Evolutionary conservation across 768 basidiomycete species (phyloP), one percentile per base, ranked within the genome.

Genomic region (Infundibulicybe gibba): DNA sequence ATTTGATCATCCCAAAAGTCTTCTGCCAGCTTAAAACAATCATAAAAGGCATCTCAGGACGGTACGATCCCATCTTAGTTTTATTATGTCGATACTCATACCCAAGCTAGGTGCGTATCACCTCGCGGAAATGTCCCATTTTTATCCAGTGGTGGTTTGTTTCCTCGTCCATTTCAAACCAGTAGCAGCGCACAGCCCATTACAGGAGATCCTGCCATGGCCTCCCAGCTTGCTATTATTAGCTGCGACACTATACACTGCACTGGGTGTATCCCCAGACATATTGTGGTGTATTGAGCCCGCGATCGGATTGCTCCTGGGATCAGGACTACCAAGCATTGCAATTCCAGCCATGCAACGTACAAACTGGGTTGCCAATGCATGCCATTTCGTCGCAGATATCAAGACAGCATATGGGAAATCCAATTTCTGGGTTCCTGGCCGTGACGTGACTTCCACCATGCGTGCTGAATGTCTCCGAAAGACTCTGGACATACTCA

Each of bases 161-260:
- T 8, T 25, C 25, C 8, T 25, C 8, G 8, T 8, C 25, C 25
- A 8, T 8, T 25, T 25, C 8, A 3, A 25, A 12, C 40, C 44
- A 31, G 57, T 50, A 3, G 43, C 56, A 19, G 60, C 62, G 1
- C 60, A 61, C 49, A 59, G 57, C 34, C 62, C 61, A 2, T 56
- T 60, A 3, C 63, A 63, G 43, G 63, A 64, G 41, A 54, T 64
- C 12, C 46, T 60, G 17, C 55, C 60, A 14, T 63, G 61, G 60
- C 61, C 61, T 1, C 44, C 61, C 17, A 60, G 61, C 31, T 34
- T 61, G 19, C 59, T 63, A 21, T 56, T 64, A 30, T 57, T 64
- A 2, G 63, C 63, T n/a, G 59, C 49, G 31, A 49, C 61, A 35
- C 50, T 63, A 15, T 63, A 61, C 32, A 58, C 60, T 12, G 58